Percentiles rank a stretch among this genome's conserved stretches.
These are phyloP conservation scores for Apiospora arundinis DNA, from an alignment of 2,329 filamentous ascomycete species.

Conservation along the genomic window DNA sequence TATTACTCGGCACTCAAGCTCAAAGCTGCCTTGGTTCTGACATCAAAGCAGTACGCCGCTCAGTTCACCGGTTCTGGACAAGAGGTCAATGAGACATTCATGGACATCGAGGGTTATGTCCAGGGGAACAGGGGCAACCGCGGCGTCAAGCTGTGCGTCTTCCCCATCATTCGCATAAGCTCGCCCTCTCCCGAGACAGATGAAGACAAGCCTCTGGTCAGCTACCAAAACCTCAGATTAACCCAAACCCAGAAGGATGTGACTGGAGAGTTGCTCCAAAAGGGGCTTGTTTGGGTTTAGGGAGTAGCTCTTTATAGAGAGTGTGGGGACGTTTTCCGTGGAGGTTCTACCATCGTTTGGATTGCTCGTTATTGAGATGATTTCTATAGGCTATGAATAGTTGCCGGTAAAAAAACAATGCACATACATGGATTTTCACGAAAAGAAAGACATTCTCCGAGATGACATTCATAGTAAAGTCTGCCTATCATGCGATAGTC, in stretches of 20 bases:
- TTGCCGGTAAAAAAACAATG: not conserved
- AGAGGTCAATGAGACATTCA: not conserved
- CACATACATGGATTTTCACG: not conserved
- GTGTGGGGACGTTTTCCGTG: not conserved
- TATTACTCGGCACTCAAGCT: not conserved
- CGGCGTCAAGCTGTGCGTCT: not conserved
- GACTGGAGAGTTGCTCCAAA: not conserved
- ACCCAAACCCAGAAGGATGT: not conserved
- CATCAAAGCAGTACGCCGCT: not conserved
- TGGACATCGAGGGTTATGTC: not conserved
- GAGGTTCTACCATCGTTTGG: not conserved
- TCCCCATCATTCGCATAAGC: not conserved
- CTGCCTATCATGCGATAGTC: not conserved
- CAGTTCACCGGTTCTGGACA: not conserved
- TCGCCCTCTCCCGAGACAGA: not conserved
- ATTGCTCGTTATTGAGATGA: not conserved
- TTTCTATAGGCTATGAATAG: too few species aligned
- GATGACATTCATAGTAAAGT: not conserved
- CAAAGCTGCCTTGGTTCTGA: not conserved
- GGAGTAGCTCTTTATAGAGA: not conserved
- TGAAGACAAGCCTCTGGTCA: not conserved
- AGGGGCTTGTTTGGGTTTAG: not conserved
- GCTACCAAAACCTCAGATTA: not conserved
- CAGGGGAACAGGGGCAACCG: not conserved
- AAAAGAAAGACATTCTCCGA: not conserved